These are phyloP conservation scores for Seiridium cupressi DNA, from an alignment of 2,329 filamentous ascomycete species.

Conservation along the genomic window DNA sequence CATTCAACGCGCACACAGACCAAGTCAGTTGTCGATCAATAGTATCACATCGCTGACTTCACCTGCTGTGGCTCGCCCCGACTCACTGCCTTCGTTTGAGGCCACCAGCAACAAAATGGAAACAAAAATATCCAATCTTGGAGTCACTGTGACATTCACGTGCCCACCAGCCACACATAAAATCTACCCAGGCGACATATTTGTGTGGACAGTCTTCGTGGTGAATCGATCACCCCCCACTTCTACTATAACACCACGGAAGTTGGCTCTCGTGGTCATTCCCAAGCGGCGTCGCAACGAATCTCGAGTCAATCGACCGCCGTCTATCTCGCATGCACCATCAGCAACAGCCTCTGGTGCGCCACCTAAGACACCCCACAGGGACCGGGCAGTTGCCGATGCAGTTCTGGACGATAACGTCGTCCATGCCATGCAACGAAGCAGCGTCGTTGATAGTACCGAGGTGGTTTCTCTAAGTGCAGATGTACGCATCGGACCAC, in stretches of 20 bases:
- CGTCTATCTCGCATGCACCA: conserved; percentile 48
- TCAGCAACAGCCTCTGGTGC: conserved; percentile 14
- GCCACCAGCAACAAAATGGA: conserved; percentile 47
- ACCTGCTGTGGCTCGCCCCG: conserved; percentile 56
- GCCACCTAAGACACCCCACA: conserved; percentile 12
- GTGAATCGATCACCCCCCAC: conserved; percentile 62
- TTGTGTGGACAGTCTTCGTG: conserved; percentile 72
- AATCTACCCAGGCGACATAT: conserved; percentile 62
- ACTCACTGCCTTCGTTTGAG: conserved; percentile 59
- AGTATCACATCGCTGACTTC: conserved; percentile 55
- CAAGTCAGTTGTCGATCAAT: conserved; percentile 63
- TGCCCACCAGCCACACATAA: conserved; percentile 49
- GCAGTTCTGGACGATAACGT: conserved; percentile 71
- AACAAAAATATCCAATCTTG: conserved; percentile 56
- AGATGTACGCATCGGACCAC: conserved; percentile 70
- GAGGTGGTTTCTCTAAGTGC: conserved; percentile 75
- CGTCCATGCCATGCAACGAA: conserved; percentile 69
- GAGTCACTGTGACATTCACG: conserved; percentile 73
- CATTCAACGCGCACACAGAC: conserved; percentile 61
- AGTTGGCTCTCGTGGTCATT: conserved; percentile 68
- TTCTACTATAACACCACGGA: conserved; percentile 45
- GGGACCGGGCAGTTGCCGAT: conserved; percentile 50
- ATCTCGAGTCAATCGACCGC: conserved; percentile 48
- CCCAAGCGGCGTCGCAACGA: conserved; percentile 63
- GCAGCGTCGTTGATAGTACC: conserved; percentile 59